Evolutionary conservation across 2,329 filamentous ascomycete species (phyloP).

Genomic region (Scleromitrula shiraiana): DNA sequence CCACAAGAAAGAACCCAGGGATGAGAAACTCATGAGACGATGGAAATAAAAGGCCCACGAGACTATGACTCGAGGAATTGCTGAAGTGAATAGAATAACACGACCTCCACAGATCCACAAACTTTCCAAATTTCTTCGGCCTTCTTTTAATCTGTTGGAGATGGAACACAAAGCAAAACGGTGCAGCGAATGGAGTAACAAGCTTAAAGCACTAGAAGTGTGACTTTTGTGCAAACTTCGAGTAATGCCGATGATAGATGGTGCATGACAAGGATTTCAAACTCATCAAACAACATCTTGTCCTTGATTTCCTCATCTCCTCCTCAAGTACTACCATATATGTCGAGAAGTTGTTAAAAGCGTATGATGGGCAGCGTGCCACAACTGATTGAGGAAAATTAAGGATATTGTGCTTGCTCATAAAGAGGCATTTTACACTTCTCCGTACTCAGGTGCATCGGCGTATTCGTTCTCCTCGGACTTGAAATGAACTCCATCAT

Average conservation of each 20-base stretch:
- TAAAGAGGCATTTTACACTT: slow-evolving; percentile 5
- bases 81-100: neutral
- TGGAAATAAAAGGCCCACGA: neutral
- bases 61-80: neutral
- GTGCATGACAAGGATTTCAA: slow-evolving; percentile 4
- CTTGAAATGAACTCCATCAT: slow-evolving; percentile 15
- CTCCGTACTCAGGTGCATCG: slow-evolving; percentile 19
- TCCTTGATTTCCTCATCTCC: slow-evolving; percentile 9
- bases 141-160: too few species aligned
- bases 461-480: slow-evolving; percentile 24
- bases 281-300: slow-evolving; percentile 13
- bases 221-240: neutral
- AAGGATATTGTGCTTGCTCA: neutral
- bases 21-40: too few species aligned
- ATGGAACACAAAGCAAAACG: neutral
- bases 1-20: too few species aligned
- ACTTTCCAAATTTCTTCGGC: too few species aligned
- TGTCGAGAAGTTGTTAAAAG: neutral
- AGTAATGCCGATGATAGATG: neutral
- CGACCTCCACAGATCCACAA: neutral
- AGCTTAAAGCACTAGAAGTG: neutral
- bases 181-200: neutral
- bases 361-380: neutral
- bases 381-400: neutral
- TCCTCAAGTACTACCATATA: slow-evolving; percentile 4